Evolutionary conservation across 192 early-diverging fungal species (phyloP), one percentile per base, ranked within the genome.

Genomic region (Oehlia diaphana): DNA sequence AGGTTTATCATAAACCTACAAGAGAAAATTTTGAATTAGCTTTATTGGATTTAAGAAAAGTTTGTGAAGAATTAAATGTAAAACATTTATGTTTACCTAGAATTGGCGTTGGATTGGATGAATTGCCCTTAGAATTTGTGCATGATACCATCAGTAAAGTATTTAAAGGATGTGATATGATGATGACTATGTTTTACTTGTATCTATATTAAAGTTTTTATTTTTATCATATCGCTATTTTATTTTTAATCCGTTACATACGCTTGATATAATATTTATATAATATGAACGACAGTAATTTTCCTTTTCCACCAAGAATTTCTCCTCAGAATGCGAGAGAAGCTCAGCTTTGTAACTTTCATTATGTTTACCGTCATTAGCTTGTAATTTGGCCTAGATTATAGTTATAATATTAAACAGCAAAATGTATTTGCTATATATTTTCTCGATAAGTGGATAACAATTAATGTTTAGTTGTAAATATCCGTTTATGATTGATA

Each of bases 41-140:
- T 21, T 67, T 81, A 26, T 33, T 42, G 12, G 75, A 81, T 16
- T 63, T 85, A 6, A 47, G 70, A 68, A 74, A 42, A 33, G n/a
- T 63, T 12, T 85, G 84, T 61, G 82, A 81, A 44, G 74, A 69
- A 47, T 23, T 79, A 35, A 71, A 76, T 39, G 84, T 83, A 7
- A 76, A 64, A 5, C 68, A 31, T 68, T 76, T 85, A 39, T 76
- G 79, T 53, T 69, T 83, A 6, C 84, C 81, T 26, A 77, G 63
- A 66, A 77, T 77, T 44, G 75, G 79, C 4, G 35, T 63, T 44
- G 79, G 79, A 10, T 44, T 80, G 21, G 79, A 80, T 65, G 61
- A 74, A 37, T 66, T 80, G 70, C 72, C 70, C 9, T 44, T 64
- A n/a, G 79, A 72, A 63, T 80, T 28, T 28, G 79, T 80, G 12